Base-by-base conservation (phyloP, 371 early-diverging fungal genomes). In the Mortierella sp. region DNA sequence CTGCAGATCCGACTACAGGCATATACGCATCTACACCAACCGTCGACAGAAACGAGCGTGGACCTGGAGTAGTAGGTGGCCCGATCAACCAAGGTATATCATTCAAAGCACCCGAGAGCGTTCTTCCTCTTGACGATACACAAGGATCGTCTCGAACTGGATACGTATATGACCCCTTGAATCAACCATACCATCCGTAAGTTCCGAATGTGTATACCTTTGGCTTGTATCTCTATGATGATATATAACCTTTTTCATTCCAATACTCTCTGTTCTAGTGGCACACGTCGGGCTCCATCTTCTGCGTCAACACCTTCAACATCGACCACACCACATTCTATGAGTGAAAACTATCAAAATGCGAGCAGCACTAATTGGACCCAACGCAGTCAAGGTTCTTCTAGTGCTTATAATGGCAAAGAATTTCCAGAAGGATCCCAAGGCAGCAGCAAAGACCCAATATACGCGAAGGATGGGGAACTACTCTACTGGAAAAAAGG, bases 1-100 rank as follows among this genome's bases (percentile, higher is more conserved):
- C 74, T 32, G 67, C 74, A 15, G 74, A 73, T 28, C 74, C 74
- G 32, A 73, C 74, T 16, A 73, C 63, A 4, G 67, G 62, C 8
- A 58, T 57, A 2, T 63, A 62, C 55, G 63, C 68, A 9, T 73
- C 74, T 4, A 67, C 67, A 38, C 67, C 67, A n/a, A 63, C 63
- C 19, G 58, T 63, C 7, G 74, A 73, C 40, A 40, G 45, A 43
- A 62, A 58, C 16, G 74, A 68, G 11, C 74, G 74, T 19, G 53
- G 68, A 45, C 74, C 74, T 6, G 41, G 67, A 16, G 58, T 47
- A 0, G 32, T 67, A 47, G 67, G 62, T 28, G 47, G 33, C 9
- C 52, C 40, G 11, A n/a, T 63, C 11, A 45, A 55, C 16, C 67
- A 67, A 63, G 74, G 57, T 3, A 13, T 67, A 1, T 62, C 74